Conservation (phyloP, 2,329 filamentous ascomycete species). For the Penicillium psychrosexuale region DNA sequence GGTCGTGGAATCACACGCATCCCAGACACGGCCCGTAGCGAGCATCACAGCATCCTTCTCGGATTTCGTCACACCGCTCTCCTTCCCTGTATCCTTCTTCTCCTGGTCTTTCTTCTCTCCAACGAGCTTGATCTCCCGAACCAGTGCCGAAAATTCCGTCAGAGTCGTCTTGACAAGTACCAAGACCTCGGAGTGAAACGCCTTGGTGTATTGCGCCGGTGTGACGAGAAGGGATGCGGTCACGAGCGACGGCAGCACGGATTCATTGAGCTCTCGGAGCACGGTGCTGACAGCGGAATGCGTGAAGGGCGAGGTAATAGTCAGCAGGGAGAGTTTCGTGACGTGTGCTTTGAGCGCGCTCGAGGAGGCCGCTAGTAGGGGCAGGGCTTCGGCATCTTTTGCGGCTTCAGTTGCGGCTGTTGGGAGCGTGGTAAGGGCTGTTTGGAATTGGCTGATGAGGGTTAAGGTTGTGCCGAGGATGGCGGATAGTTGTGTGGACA, state of each 20-base stretch:
- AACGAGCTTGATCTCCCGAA: constrained; percentile 56
- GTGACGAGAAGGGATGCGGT: constrained; percentile 66
- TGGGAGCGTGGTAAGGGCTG: constrained; percentile 31
- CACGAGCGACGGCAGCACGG: constrained; percentile 71
- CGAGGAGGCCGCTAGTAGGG: constrained; percentile 68
- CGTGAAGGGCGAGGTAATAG: constrained; percentile 84
- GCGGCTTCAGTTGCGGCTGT: constrained; percentile 10
- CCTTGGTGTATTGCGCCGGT: constrained; percentile 58
- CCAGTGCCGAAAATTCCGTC: constrained; percentile 59
- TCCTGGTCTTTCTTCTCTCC: constrained; percentile 47
- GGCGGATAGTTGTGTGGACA: constrained; percentile 32
- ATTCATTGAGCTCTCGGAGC: constrained; percentile 67
- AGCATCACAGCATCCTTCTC: constrained; percentile 57
- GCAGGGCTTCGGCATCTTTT: constrained; percentile 48
- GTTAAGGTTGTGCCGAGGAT: constrained; percentile 35
- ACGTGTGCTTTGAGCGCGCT: constrained; percentile 74
- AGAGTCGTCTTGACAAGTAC: constrained; percentile 60
- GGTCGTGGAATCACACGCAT: constrained; percentile 71
- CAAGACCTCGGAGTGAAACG: constrained; percentile 63
- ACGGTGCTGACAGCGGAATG: constrained; percentile 70
- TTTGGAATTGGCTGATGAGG: constrained; percentile 42
- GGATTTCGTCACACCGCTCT: constrained; percentile 25
- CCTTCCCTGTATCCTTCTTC: constrained; percentile 27
- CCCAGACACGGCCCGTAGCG: constrained; percentile 77
- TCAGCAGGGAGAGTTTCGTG: constrained; percentile 81